Base-by-base conservation (phyloP, 805 yeast species). In the Lachancea kluyveri region DNA sequence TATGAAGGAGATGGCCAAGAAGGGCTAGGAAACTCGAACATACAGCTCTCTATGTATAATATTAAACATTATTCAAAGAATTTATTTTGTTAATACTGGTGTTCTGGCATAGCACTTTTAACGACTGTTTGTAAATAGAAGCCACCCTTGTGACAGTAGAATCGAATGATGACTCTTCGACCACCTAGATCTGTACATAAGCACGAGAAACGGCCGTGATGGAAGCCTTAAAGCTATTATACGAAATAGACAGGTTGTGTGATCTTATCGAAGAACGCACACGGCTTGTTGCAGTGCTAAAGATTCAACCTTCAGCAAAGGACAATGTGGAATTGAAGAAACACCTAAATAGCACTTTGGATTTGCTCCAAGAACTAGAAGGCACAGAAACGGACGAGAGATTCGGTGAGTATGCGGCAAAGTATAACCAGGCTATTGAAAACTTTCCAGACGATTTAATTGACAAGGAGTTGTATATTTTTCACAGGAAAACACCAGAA, bases 241-340 rank as follows among this genome's bases (percentile, higher is more conserved):
- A 53, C 24, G 58, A 50, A 37, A 24, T 53, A 9, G 54, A 50
- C 15, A 50, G 36, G 31, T 30, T 56, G 21, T 31, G 32, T 4
- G 55, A 53, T 36, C 16, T 52, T 13, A 40, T 54, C 4, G 57
- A 53, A 11, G 61, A 56, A 29, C 44, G 60, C 18, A 24, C 30
- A 10, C 35, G 60, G 22, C 33, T 56, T n/a, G 33, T 46, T 3
- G 28, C 37, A 4, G 40, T 36, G 16, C 24, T 53, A 20, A 24
- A 37, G 19, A 40, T 54, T 10, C 28, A 28, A 17, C 58, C 59
- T 3, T 50, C 60, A 3, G 26, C 31, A 3, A 40, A 39, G n/a
- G 60, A 54, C 36, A 48, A 44, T 13, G 26, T 42, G 7, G 38
- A 30, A 12, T 30, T 54, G 30, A 46, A 43, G 27, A 41, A 36